phyloP scores from a whole-genome alignment of 2,329 filamentous ascomycete species.

The Phymatotrichopsis omnivora region DNA sequence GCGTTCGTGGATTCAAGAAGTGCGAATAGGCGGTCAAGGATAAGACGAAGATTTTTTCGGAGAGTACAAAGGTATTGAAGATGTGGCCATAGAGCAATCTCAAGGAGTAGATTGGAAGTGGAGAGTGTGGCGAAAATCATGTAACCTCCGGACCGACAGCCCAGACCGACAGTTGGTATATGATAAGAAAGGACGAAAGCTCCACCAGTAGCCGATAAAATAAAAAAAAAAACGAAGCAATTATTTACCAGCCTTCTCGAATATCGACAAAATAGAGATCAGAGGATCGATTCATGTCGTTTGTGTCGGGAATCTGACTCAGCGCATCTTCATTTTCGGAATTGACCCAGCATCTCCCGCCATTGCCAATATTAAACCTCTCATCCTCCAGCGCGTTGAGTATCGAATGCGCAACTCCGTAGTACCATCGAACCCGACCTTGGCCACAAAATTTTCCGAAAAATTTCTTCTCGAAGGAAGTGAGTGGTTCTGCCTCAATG shows the following conservation, averaged over 20 bases:
- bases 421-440: slow-evolving; percentile 36
- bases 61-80: too few species aligned
- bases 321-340: not conserved
- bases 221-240: slow-evolving; percentile 34
- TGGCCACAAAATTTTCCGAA: slow-evolving; percentile 39
- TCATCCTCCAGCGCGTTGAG: slow-evolving; percentile 31
- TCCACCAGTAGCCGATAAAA: slow-evolving; percentile 36
- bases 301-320: not conserved
- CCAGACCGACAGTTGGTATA: slow-evolving; percentile 41
- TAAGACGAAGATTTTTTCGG: too few species aligned
- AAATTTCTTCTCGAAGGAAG: too few species aligned
- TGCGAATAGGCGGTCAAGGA: slow-evolving; percentile 29
- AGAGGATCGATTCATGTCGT: not conserved
- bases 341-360: slow-evolving; percentile 4
- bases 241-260: slow-evolving; percentile 39
- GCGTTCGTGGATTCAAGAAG: slow-evolving; percentile 36
- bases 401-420: slow-evolving; percentile 39
- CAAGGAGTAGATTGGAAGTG: too few species aligned
- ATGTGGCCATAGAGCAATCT: slow-evolving; percentile 6
- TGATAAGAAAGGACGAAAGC: slow-evolving; percentile 39
- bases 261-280: slow-evolving; percentile 34
- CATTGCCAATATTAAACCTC: slow-evolving; percentile 3
- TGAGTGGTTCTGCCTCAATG: too few species aligned
- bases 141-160: slow-evolving; percentile 39
- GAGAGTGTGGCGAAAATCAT: slow-evolving; percentile 34